Evolutionary conservation across 2,329 filamentous ascomycete species (phyloP).

Genomic region (Alternaria sp.): DNA sequence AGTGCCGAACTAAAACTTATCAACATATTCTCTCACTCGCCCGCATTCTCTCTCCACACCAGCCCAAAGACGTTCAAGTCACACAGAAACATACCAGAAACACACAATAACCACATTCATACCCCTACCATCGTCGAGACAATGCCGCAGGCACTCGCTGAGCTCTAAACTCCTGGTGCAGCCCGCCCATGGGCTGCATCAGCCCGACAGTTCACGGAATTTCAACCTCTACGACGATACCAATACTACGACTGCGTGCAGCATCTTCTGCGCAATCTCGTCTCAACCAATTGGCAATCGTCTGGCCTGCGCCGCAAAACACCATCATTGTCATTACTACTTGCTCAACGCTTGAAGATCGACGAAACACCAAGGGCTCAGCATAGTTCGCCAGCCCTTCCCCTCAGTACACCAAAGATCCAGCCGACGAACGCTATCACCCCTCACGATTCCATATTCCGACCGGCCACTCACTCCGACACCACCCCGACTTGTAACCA

Average conservation of each 20-base stretch:
- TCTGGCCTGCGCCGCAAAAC: constrained; percentile 40
- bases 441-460: constrained; percentile 8
- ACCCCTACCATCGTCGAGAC: constrained; percentile 52
- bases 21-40: constrained; percentile 30
- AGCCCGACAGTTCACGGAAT: constrained; percentile 84
- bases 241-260: constrained; percentile 44
- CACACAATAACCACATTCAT: constrained; percentile 29
- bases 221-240: constrained; percentile 60
- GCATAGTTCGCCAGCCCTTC: constrained; percentile 47
- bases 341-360: constrained; percentile 40
- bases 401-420: constrained; percentile 40
- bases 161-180: constrained; percentile 71
- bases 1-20: constrained; percentile 32
- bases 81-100: constrained; percentile 36
- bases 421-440: constrained; percentile 34
- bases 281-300: constrained; percentile 41
- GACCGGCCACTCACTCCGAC: constrained; percentile 1
- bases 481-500: background rate
- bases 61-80: constrained; percentile 51
- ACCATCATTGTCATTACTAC: constrained; percentile 42
- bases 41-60: constrained; percentile 40
- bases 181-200: constrained; percentile 37
- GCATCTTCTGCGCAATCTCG: constrained; percentile 41
- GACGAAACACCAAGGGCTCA: constrained; percentile 41
- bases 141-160: constrained; percentile 57